phyloP scores from a whole-genome alignment of 108 stramenopile species.

The Parmales sp. region DNA sequence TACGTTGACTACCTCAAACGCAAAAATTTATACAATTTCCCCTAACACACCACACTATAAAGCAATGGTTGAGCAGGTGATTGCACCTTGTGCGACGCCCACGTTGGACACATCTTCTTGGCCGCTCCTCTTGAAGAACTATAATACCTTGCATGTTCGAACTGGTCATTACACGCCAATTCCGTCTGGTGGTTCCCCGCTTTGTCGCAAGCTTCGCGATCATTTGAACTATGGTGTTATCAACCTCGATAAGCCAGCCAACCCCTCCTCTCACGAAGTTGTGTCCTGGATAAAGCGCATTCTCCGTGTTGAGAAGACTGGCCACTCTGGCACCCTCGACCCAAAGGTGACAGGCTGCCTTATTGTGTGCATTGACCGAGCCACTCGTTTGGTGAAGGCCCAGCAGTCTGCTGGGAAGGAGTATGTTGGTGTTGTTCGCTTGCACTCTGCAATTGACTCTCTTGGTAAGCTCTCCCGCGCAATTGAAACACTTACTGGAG shows the following conservation, averaged over 20 bases:
- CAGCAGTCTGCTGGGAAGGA: constrained; percentile 98
- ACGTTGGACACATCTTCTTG: constrained; percentile 88
- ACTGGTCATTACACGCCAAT: constrained; percentile 99
- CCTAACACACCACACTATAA: too few relatives aligned
- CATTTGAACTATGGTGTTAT: constrained; percentile 95
- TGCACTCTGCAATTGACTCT: constrained; percentile 82
- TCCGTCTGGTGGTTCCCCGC: constrained; percentile 85
- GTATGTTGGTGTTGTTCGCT: constrained; percentile 94
- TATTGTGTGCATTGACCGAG: constrained; percentile 99
- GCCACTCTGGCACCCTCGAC: constrained; percentile 97
- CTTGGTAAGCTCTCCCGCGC: constrained; percentile 71
- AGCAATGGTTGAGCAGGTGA: constrained; percentile 32
- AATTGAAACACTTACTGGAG: constrained; percentile 92
- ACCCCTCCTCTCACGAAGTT: constrained; percentile 97
- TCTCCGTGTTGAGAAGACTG: constrained; percentile 97
- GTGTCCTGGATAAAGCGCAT: constrained; percentile 99
- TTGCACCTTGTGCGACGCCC: constrained; percentile 70
- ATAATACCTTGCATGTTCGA: constrained; percentile 90
- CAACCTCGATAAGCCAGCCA: constrained; percentile 99
- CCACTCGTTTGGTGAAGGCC: constrained; percentile 96
- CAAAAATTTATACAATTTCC: too few relatives aligned
- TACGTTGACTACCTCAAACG: too few relatives aligned
- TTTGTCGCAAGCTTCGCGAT: constrained; percentile 77
- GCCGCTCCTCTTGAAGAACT: constrained; percentile 97
- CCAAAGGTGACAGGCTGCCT: constrained; percentile 99